phyloP scores from a whole-genome alignment of 805 yeast genomes.

The Candida boidinii region DNA sequence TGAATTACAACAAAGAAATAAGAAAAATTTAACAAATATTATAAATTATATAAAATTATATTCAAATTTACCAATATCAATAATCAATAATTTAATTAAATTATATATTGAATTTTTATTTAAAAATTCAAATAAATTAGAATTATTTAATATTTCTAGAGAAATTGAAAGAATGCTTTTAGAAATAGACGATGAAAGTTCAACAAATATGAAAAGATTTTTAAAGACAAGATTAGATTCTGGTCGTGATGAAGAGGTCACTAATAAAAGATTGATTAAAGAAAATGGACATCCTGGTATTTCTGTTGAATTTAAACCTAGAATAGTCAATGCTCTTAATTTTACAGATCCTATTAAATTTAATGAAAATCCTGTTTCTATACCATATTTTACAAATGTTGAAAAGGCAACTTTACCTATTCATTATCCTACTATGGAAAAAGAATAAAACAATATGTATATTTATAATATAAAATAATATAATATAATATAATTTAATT shows the following conservation, averaged over 20 bases:
- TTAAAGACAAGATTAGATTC: constrained; percentile 22
- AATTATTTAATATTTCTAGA: constrained; percentile 11
- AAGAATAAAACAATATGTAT: constrained; percentile 1
- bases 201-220: constrained; percentile 22
- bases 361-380: constrained; percentile 9
- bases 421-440: constrained; percentile 26
- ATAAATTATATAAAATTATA: constrained; percentile 34
- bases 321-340: too few species aligned
- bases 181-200: constrained; percentile 25
- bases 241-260: constrained; percentile 19
- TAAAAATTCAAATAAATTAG: constrained; percentile 15
- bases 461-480: not conserved
- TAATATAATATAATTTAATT: not conserved
- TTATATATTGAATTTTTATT: constrained; percentile 31
- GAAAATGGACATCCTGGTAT: constrained; percentile 31
- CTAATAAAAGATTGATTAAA: constrained; percentile 17
- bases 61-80: constrained; percentile 38
- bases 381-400: constrained; percentile 54
- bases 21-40: constrained; percentile 34
- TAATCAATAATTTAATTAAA: constrained; percentile 33
- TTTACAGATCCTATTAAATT: constrained; percentile 29
- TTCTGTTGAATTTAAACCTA: constrained; percentile 31
- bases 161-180: constrained; percentile 17
- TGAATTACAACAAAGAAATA: constrained; percentile 37
- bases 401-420: constrained; percentile 50